A percentile compares a stretch with the other conserved stretches of the same genome.
These are phyloP conservation scores for Fraxinus angustifolia DNA, from an alignment of 305 asterid species.

Conservation along the genomic window DNA sequence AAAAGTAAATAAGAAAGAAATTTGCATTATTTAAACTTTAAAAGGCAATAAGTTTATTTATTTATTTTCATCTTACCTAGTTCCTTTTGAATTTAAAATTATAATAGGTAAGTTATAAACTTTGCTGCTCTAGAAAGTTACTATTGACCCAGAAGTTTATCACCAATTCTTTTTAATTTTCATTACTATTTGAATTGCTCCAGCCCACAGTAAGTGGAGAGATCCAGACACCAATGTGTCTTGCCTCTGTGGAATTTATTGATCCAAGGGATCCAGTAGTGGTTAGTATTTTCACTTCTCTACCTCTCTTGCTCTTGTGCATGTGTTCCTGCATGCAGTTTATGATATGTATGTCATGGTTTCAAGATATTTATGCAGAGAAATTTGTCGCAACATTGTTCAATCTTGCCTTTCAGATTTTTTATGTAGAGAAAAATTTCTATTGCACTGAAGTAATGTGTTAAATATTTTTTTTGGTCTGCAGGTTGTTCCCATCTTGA, in stretches of 20 bases:
- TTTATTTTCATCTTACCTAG: background rate
- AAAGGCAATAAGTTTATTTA: background rate
- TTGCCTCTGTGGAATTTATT: constrained; percentile 81
- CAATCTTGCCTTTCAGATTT: background rate
- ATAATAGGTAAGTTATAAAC: background rate
- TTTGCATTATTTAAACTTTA: background rate
- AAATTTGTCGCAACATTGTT: background rate
- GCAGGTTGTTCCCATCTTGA: constrained; percentile 92
- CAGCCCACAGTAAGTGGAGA: constrained; percentile 91
- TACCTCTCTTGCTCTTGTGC: background rate
- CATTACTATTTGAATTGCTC: background rate
- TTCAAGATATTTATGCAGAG: background rate
- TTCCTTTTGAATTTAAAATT: background rate
- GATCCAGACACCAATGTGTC: constrained; percentile 81
- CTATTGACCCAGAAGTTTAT: background rate
- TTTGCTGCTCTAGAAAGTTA: background rate
- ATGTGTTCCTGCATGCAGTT: background rate
- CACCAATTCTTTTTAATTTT: background rate
- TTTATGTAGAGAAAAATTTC: background rate
- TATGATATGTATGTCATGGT: background rate
- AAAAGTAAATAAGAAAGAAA: background rate
- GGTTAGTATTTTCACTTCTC: constrained; percentile 45
- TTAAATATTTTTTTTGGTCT: constrained; percentile 5
- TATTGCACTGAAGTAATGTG: background rate
- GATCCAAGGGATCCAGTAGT: constrained; percentile 95